Conservation (phyloP, 2,329 filamentous ascomycete genomes). For the Aspergillus fructus region DNA sequence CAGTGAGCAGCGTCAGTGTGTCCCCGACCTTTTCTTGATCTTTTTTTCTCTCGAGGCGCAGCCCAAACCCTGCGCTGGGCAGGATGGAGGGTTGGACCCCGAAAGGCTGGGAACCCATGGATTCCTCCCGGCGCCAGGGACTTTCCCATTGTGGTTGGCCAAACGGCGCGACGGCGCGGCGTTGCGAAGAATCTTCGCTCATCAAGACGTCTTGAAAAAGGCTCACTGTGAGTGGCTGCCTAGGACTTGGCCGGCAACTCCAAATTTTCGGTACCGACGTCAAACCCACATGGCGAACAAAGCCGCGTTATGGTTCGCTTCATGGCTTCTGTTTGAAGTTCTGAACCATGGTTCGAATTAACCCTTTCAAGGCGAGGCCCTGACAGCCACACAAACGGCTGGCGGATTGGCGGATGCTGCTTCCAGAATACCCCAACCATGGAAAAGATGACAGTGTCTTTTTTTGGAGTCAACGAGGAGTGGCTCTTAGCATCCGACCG, state of each 20-base stretch:
- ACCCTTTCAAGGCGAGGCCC: constrained; percentile 5
- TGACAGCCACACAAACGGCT: not conserved
- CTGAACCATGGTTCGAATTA: constrained; percentile 1
- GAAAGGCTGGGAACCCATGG: not conserved
- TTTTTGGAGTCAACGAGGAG: not conserved
- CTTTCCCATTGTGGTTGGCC: not conserved
- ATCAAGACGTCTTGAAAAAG: not conserved
- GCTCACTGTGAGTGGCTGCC: not conserved
- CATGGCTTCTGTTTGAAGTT: not conserved
- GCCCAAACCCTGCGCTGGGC: not conserved
- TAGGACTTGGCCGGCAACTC: not conserved
- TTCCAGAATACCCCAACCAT: constrained; percentile 1
- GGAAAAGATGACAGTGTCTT: not conserved
- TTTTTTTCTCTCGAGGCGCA: not conserved
- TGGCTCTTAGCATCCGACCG: constrained; percentile 16
- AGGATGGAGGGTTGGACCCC: not conserved
- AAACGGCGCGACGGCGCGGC: not conserved
- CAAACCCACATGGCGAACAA: constrained; percentile 28
- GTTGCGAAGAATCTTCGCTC: not conserved
- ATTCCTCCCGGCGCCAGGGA: constrained; percentile 4
- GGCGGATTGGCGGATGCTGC: not conserved
- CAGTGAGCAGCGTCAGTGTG: not conserved
- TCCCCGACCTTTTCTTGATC: not conserved
- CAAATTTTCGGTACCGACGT: constrained; percentile 19
- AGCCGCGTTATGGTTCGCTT: constrained; percentile 8